Percentiles rank a stretch among this genome's conserved stretches.
phyloP scores from a whole-genome alignment of 2,329 filamentous ascomycete species.

The Fusarium pseudoanthophilum region DNA sequence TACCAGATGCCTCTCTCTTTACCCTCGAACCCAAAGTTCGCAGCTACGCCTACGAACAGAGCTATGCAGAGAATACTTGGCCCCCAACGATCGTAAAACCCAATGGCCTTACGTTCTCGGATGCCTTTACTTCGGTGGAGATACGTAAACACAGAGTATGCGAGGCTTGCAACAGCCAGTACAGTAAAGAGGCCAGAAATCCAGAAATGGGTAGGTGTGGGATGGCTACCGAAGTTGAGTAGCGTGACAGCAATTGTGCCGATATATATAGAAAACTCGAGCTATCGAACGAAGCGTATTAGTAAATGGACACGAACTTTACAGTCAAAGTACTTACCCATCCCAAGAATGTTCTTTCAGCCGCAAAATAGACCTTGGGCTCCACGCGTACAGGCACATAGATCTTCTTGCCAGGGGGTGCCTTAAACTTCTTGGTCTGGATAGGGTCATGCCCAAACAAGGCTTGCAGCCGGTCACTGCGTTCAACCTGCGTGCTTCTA shows the following conservation, averaged over 20 bases:
- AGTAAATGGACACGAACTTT: background rate
- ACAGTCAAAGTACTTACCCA: conserved; percentile 71
- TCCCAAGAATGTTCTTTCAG: conserved; percentile 93
- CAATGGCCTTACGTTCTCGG: conserved; percentile 82
- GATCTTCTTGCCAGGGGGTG: conserved; percentile 87
- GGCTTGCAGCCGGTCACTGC: conserved; percentile 63
- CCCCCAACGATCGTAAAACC: conserved; percentile 91
- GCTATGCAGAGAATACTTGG: conserved; percentile 80
- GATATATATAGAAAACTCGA: conserved; percentile 96
- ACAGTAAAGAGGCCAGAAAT: conserved; percentile 83
- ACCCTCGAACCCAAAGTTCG: conserved; percentile 87
- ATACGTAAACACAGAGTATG: conserved; percentile 87
- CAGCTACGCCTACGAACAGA: conserved; percentile 76
- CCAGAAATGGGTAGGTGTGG: conserved; percentile 68
- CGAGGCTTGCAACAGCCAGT: conserved; percentile 79
- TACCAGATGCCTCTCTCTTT: conserved; percentile 67
- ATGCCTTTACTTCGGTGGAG: conserved; percentile 90
- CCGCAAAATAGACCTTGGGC: conserved; percentile 97
- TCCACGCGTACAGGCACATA: conserved; percentile 96
- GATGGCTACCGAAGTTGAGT: conserved; percentile 78
- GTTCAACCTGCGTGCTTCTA: conserved; percentile 64
- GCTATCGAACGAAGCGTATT: conserved; percentile 57
- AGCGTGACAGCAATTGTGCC: conserved; percentile 86
- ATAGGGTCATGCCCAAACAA: conserved; percentile 67
- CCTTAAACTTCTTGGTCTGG: conserved; percentile 71